Evolutionary conservation across 2,329 filamentous ascomycete species (phyloP).

Genomic region (Hypomyces rosellus): DNA sequence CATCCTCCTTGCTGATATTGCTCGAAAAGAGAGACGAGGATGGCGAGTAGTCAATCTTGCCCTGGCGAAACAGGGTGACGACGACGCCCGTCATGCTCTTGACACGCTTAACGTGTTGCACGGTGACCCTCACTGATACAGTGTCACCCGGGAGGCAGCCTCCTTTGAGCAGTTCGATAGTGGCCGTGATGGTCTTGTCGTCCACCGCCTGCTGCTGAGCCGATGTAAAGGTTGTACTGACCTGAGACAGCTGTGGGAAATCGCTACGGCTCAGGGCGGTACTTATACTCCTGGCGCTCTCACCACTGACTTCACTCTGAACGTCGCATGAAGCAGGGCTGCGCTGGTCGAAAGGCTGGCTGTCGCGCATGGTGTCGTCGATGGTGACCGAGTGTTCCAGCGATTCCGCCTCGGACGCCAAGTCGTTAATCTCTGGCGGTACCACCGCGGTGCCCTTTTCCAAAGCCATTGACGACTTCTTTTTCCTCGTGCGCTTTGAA

Average conservation of each 20-base stretch:
- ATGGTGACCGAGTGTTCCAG: constrained; percentile 35
- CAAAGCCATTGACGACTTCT: constrained; percentile 41
- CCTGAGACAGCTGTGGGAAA: constrained; percentile 30
- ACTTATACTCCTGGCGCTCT: constrained; percentile 62
- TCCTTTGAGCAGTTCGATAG: constrained; percentile 72
- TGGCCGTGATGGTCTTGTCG: constrained; percentile 78
- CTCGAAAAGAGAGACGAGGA: constrained; percentile 43
- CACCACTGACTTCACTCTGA: constrained; percentile 64
- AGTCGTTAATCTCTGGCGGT: constrained; percentile 33
- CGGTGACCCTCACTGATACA: constrained; percentile 69
- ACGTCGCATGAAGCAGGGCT: constrained; percentile 46
- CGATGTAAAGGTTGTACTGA: constrained; percentile 23
- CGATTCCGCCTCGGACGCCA: constrained; percentile 29
- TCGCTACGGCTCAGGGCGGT: constrained; percentile 52
- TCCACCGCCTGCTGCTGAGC: constrained; percentile 42
- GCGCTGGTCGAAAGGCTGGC: constrained; percentile 25
- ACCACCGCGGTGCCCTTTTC: constrained; percentile 39
- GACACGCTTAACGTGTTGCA: constrained; percentile 83
- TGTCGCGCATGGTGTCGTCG: constrained; percentile 35
- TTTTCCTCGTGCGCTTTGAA: constrained; percentile 61
- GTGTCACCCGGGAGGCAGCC: constrained; percentile 83
- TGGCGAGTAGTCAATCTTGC: constrained; percentile 75
- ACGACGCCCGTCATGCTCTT: constrained; percentile 91
- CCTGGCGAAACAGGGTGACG: constrained; percentile 84
- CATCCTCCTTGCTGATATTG: constrained; percentile 53